These are phyloP conservation scores for Globisporangium viniferum DNA, from an alignment of 352 stramenopile genomes.

Conservation along the genomic window DNA sequence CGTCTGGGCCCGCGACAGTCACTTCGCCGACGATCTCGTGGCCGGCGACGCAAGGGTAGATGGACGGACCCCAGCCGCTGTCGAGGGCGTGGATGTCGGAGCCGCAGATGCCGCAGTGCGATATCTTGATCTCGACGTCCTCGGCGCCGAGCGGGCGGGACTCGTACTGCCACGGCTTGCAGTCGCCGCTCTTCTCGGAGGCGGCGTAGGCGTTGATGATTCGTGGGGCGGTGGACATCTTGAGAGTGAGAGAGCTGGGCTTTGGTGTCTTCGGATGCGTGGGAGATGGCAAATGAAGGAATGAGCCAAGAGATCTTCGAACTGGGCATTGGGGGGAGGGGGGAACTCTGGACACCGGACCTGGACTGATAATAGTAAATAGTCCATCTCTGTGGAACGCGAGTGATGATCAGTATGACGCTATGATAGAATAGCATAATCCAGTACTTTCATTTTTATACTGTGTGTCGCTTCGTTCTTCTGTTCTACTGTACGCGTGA, in stretches of 20 bases:
- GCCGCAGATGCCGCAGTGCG: conserved; percentile 58
- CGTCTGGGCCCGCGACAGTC: conserved; percentile 15
- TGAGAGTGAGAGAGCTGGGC: neutral
- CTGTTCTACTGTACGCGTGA: no score
- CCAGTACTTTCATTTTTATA: no score
- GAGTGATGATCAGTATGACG: no score
- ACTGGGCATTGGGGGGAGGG: no score
- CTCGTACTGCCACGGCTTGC: conserved; percentile 40
- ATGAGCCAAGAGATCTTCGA: neutral
- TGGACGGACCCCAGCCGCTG: conserved; percentile 39
- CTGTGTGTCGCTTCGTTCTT: no score
- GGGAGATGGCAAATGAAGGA: neutral
- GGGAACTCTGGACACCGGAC: no score
- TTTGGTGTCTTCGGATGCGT: neutral
- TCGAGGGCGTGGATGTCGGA: conserved; percentile 51
- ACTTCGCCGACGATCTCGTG: conserved; percentile 60
- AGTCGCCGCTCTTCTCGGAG: conserved; percentile 24
- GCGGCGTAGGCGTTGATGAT: conserved; percentile 40
- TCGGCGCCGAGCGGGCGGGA: conserved; percentile 35
- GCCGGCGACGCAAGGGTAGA: conserved; percentile 44
- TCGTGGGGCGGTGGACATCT: conserved; percentile 17
- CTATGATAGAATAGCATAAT: no score
- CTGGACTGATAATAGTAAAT: no score
- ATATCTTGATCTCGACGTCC: conserved; percentile 61
- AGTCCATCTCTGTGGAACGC: no score